Conservation (phyloP, 2,329 filamentous ascomycete genomes). For the Acarospora socialis region DNA sequence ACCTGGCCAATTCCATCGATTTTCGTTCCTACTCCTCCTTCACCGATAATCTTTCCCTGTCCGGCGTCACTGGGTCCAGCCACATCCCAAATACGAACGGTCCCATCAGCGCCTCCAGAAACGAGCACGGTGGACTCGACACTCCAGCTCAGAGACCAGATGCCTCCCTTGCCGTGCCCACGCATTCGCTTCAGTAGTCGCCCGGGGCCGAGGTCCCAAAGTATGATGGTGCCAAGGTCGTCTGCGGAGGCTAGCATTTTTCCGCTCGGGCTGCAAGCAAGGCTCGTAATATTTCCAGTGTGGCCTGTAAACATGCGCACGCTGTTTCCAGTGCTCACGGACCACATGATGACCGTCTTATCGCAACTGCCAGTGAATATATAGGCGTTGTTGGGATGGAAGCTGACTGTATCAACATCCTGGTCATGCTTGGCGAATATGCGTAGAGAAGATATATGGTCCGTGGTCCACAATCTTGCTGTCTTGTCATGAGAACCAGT, state of each 20-base stretch:
- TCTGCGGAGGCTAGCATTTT: conserved; percentile 86
- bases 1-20: conserved; percentile 19
- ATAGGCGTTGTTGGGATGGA: conserved; percentile 90
- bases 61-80: conserved; percentile 53
- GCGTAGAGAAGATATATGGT: conserved; percentile 77
- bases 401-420: conserved; percentile 78
- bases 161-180: conserved; percentile 83
- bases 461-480: conserved; percentile 80
- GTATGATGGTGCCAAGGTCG: conserved; percentile 72
- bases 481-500: conserved; percentile 81
- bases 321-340: conserved; percentile 70
- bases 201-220: conserved; percentile 88
- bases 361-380: conserved; percentile 88
- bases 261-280: conserved; percentile 77
- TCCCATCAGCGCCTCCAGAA: conserved; percentile 81
- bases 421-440: conserved; percentile 88
- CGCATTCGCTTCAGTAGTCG: conserved; percentile 81
- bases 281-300: conserved; percentile 67
- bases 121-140: conserved; percentile 83
- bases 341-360: conserved; percentile 95
- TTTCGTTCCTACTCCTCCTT: conserved; percentile 29
- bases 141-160: conserved; percentile 87
- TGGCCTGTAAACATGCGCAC: conserved; percentile 90
- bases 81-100: conserved; percentile 89
- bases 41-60: conserved; percentile 37